These are phyloP conservation scores for Crithidia acanthocephali DNA, from an alignment of 208 protist species.

Conservation along the genomic window DNA sequence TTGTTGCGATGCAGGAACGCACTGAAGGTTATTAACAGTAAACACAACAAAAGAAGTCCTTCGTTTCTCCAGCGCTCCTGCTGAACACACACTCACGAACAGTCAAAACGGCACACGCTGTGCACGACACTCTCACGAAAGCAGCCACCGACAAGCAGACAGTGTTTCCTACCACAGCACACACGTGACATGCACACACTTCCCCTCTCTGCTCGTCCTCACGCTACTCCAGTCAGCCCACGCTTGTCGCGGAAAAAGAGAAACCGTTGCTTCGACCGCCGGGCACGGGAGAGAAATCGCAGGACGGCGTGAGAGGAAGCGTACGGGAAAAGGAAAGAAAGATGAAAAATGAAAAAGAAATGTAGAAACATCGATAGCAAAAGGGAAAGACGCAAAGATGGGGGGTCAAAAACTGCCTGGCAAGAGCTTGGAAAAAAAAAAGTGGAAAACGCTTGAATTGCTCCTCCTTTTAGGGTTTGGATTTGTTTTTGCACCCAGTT, in stretches of 20 bases:
- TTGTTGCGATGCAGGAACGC: not conserved
- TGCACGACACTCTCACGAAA: not conserved
- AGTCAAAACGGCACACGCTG: not conserved
- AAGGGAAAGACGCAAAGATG: constrained; percentile 4
- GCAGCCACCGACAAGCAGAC: constrained; percentile 1
- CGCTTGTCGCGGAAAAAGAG: not conserved
- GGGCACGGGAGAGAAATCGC: not conserved
- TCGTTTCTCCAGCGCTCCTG: too few species aligned
- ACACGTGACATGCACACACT: not conserved
- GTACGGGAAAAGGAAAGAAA: not conserved
- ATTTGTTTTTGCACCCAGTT: not conserved
- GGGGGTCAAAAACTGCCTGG: not conserved
- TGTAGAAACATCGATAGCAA: constrained; percentile 12
- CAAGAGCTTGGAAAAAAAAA: not conserved
- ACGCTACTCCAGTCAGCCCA: not conserved
- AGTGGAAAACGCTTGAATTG: not conserved
- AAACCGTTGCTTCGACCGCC: not conserved
- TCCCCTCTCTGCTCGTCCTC: not conserved
- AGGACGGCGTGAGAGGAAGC: not conserved
- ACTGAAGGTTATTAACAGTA: too few species aligned
- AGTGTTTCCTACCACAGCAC: not conserved
- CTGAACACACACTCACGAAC: not conserved
- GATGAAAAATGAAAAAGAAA: not conserved
- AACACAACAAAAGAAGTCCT: too few species aligned
- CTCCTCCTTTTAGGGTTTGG: not conserved